phyloP scores from a whole-genome alignment of 495 filamentous ascomycete species.

The Aspergillus haitiensis region DNA sequence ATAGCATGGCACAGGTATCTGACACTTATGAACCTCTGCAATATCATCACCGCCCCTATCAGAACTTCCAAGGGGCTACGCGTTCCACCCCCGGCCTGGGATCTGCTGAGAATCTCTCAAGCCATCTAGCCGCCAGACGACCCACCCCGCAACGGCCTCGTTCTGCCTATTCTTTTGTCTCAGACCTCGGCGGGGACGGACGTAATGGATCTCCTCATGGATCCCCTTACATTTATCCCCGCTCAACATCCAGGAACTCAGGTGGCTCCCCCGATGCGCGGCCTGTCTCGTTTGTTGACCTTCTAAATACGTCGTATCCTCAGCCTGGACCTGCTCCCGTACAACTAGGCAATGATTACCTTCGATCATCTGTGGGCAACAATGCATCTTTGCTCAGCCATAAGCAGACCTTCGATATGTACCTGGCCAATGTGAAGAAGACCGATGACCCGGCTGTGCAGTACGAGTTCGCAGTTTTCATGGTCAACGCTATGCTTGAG shows the following conservation, averaged over 20 bases:
- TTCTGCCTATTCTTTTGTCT: conserved; percentile 69
- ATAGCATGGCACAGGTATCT: conserved; percentile 35
- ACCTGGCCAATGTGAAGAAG: conserved; percentile 93
- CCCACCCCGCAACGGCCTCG: conserved; percentile 58
- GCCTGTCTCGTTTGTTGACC: conserved; percentile 78
- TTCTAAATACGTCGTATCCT: conserved; percentile 85
- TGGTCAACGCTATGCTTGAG: conserved; percentile 83
- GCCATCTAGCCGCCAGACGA: conserved; percentile 56
- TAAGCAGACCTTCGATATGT: conserved; percentile 95
- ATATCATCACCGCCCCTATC: conserved; percentile 52
- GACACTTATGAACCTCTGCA: conserved; percentile 49
- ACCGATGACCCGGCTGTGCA: conserved; percentile 83
- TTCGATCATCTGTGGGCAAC: conserved; percentile 76
- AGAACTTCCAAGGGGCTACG: conserved; percentile 17
- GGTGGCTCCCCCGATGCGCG: conserved; percentile 69
- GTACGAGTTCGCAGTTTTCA: conserved; percentile 93
- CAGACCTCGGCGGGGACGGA: conserved; percentile 56
- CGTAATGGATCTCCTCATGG: conserved; percentile 58
- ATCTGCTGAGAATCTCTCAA: conserved; percentile 25
- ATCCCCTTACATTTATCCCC: conserved; percentile 50
- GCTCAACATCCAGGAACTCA: conserved; percentile 62
- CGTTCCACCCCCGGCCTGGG: conserved; percentile 21
- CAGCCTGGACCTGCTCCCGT: conserved; percentile 74
- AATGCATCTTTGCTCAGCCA: conserved; percentile 88
- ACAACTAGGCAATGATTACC: conserved; percentile 67